Evolutionary conservation across 2,329 filamentous ascomycete genomes (phyloP), one percentile per base, ranked within the genome.

Genomic region (Gnomoniopsis smithogilvyi): DNA sequence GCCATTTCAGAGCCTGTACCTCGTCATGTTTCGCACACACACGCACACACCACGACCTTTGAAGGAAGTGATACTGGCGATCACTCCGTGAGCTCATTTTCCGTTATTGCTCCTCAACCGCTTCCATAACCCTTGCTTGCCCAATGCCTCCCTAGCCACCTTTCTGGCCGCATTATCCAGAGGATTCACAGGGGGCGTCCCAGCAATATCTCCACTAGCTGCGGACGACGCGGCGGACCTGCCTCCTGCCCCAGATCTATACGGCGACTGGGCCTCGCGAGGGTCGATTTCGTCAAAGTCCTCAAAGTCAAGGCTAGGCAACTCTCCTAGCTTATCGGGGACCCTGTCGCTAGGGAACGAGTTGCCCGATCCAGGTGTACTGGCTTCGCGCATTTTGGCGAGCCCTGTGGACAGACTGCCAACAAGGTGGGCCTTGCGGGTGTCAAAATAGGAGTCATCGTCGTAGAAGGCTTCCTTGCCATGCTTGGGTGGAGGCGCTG

Each of bases 261-360:
- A 77, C 55, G 74, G 73, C n/a, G 81, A 74, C 67, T 80, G 74
- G 45, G 76, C 77, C 63, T 78, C 57, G 43, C 60, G 79, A 17
- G 74, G 68, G 33, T 76, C 75, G 63, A 77, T 76, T 46, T 76
- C 75, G 43, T 76, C 73, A 30, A 69, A 70, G 41, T 69, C 68
- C 24, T 70, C 69, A 11, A 65, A 62, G 36, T 61, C 55, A 14
- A 55, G 47, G 2, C 51, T 38, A 19, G 61, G 50, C 17, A 58
- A 45, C 33, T 58, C 56, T 22, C 59, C 63, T 8, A 60, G 52
- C 54, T 63, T 64, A 49, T 63, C 61, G n/a, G 55, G 61, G 1
- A 52, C 15, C n/a, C 52, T 49, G 22, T 58, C 54, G 54, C 34
- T 47, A 19, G 55, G 55, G 45, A 56, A 63, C 22, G 55, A 59